Evolutionary conservation across 1,284 basidiomycete species (phyloP), one percentile per base, ranked within the genome.

Genomic region (Stygiomarasmius scandens): DNA sequence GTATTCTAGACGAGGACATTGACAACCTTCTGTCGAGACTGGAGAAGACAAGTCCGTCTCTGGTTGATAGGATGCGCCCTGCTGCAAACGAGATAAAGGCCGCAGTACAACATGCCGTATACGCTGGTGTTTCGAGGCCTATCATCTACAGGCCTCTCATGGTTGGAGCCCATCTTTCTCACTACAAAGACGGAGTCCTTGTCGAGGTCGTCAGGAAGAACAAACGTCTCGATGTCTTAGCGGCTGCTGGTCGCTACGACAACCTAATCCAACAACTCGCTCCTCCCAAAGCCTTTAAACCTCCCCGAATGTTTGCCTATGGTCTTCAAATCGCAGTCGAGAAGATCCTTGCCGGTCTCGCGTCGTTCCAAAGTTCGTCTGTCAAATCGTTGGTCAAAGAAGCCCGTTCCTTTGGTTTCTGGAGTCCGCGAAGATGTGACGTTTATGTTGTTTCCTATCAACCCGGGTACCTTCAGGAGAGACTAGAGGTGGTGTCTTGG

Each of bases 401-500:
- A 67, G 83, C 88, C 60, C 84, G 86, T 16, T 92, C 91, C 0
- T 94, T 94, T 61, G 93, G 93, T 0, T 90, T 86, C 62, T 95
- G 90, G 89, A 92, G 90, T 69, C 91, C 93, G 19, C 82, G 92
- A 12, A 80, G 92, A 41, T 95, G 92, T 63, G 93, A 93, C 62
- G 91, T 93, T 14, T 93, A 93, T 62, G 78, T 95, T 14, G 86
- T 93, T 16, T 90, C 90, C 0, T 92, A 90, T 63, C 86, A 90
- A 55, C 79, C 85, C 1, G 92, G 92, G 11, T 81, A 87, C 65
- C 73, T 95, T 24, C 81, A 86, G 59, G 90, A 92, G 51, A 81
- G 93, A 27, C 79, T 95, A 20, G 90, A 95, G 66, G 80, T 94
- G 14, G 89, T 86, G 8, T 77, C 89, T 2, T 81, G 89, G 60